Conservation (phyloP, 2,329 filamentous ascomycete genomes). For the Diaporthe caulivora region DNA sequence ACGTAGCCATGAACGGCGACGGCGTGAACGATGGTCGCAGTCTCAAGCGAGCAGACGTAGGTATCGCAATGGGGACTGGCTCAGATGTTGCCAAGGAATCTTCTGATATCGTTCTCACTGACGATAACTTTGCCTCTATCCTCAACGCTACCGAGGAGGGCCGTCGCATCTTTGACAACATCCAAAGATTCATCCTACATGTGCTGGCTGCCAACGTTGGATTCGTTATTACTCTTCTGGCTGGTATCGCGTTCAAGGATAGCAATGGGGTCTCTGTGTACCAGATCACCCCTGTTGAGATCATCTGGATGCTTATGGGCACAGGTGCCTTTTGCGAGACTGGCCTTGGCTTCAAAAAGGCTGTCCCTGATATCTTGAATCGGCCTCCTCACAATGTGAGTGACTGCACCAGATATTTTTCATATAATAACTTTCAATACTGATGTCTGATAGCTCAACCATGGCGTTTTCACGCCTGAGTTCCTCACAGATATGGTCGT, state of each 20-base stretch:
- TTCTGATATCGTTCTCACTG: not conserved
- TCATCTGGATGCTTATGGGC: slow-evolving; percentile 80
- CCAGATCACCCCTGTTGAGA: slow-evolving; percentile 75
- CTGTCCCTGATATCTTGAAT: slow-evolving; percentile 71
- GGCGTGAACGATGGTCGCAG: slow-evolving; percentile 77
- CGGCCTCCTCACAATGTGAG: slow-evolving; percentile 60
- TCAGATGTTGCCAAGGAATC: slow-evolving; percentile 70
- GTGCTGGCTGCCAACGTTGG: slow-evolving; percentile 73
- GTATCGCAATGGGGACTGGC: slow-evolving; percentile 74
- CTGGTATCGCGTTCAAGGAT: slow-evolving; percentile 76
- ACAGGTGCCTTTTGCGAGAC: slow-evolving; percentile 76
- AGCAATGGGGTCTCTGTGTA: slow-evolving; percentile 70
- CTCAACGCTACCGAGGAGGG: slow-evolving; percentile 49
- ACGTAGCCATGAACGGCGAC: slow-evolving; percentile 76
- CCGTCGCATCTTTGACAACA: slow-evolving; percentile 74
- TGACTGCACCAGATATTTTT: not conserved
- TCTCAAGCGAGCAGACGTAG: slow-evolving; percentile 73
- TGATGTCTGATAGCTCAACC: not conserved
- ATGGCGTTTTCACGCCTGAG: not conserved
- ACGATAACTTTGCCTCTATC: slow-evolving; percentile 12
- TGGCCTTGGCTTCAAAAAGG: slow-evolving; percentile 75
- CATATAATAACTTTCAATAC: not conserved
- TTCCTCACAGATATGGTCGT: not conserved
- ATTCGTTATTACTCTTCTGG: slow-evolving; percentile 71
- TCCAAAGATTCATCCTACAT: slow-evolving; percentile 75